These are phyloP conservation scores for Epichloe sibirici DNA, from an alignment of 2,329 filamentous ascomycete genomes.

Conservation along the genomic window DNA sequence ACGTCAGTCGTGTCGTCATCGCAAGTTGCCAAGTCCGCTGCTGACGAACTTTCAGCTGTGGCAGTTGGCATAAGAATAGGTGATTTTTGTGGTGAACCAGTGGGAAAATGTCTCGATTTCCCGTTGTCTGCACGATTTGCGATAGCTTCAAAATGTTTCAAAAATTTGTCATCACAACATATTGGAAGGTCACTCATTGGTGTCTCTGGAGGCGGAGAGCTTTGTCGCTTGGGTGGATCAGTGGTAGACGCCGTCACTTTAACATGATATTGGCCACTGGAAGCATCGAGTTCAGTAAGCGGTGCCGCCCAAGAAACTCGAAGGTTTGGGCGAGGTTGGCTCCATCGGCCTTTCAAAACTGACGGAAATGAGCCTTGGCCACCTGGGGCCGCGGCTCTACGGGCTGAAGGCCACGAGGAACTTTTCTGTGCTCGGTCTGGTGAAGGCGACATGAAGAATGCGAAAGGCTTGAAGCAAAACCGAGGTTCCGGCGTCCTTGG, in stretches of 20 bases:
- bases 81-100: conserved; percentile 25
- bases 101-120: conserved; percentile 24
- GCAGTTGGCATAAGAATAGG: conserved; percentile 13
- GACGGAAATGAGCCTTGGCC: conserved; percentile 15
- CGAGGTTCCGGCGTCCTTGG: conserved; percentile 33
- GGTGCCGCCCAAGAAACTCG: conserved; percentile 4
- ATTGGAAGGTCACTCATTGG: conserved; percentile 21
- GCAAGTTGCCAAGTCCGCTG: conserved; percentile 10
- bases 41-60: conserved; percentile 15
- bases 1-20: neutral
- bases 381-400: neutral
- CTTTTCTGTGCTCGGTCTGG: conserved; percentile 21
- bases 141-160: conserved; percentile 35
- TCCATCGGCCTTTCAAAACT: conserved; percentile 19
- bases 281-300: neutral
- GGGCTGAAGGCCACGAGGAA: neutral
- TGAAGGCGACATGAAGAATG: conserved; percentile 39
- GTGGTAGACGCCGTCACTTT: no score
- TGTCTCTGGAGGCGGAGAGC: conserved; percentile 32
- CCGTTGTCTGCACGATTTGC: conserved; percentile 22
- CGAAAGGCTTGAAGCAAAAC: conserved; percentile 38
- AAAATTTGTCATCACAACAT: conserved; percentile 26
- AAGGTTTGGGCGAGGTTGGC: neutral
- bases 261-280: neutral
- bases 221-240: conserved; percentile 11